Evolutionary conservation across 2,329 filamentous ascomycete genomes (phyloP), one percentile per base, ranked within the genome.

Genomic region (Harringtonia aguacate): DNA sequence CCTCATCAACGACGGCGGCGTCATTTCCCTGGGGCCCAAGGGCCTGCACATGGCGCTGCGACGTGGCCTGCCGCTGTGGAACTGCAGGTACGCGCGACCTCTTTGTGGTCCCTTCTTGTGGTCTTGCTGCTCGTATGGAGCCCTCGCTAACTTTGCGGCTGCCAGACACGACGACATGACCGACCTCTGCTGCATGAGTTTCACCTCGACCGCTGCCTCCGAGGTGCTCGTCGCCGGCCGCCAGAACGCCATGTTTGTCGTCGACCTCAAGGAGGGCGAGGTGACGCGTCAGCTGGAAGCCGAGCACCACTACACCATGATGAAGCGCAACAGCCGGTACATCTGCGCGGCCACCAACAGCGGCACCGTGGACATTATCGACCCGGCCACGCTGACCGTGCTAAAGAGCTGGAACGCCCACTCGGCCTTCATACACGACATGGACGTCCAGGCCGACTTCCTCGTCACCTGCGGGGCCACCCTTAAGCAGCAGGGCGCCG

Each of bases 391-490:
- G 45, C 85, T 94, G 56, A 75, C 77, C 35, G 73, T 95, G 6
- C 70, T 92, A 53, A 94, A 90, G 59, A 79, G 78, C 12, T 98
- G 92, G 85, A 86, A 86, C 58, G 88, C 90, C 1, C 92, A 98
- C 58, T 82, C 83, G 2, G 85, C 86, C 9, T 77, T 81, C 41
- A 86, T 98, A 59, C 95, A 87, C 61, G 90, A 97, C 60, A 95
- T 98, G 86, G 92, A 98, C 65, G 87, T 89, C 9, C 86, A 92
- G 58, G 86, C 92, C 56, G 90, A 97, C 60, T 92, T 92, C 52
- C 79, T 98, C 43, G 84, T 97, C 20, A 97, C 92, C 5, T 98
- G 92, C 61, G 92, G 92, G 30, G 94, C 86, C 63, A 94, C 90
- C 1, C 75, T 87, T 21, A 79, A 90, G 52, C 87, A 89, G 56